These are phyloP conservation scores for Amanita thiersii DNA, from an alignment of 768 basidiomycete genomes.

Conservation along the genomic window DNA sequence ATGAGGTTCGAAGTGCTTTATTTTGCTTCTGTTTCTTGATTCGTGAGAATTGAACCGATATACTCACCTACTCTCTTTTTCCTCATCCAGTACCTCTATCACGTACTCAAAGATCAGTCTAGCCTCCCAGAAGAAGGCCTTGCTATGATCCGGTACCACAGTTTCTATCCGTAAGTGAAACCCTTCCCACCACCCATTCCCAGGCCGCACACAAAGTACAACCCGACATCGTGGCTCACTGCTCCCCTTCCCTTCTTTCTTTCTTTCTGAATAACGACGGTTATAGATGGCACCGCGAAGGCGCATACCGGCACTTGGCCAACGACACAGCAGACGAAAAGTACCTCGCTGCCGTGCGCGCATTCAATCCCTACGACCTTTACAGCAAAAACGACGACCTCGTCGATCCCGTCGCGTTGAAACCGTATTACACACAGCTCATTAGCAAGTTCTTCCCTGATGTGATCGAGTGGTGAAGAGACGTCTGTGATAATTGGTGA, in stretches of 20 bases:
- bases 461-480: constrained; percentile 50
- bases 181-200: too few relatives aligned
- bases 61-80: neutral
- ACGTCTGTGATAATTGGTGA: neutral
- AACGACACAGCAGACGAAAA: constrained; percentile 44
- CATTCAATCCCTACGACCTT: constrained; percentile 75
- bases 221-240: too few relatives aligned
- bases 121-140: constrained; percentile 58
- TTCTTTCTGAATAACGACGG: constrained; percentile 2
- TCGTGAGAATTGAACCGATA: neutral
- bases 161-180: constrained; percentile 63
- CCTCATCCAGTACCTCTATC: constrained; percentile 46
- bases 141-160: constrained; percentile 74
- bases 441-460: constrained; percentile 65
- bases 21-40: neutral
- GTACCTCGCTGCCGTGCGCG: constrained; percentile 51
- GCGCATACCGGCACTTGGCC: constrained; percentile 58
- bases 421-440: constrained; percentile 58
- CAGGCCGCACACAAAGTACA: too few relatives aligned
- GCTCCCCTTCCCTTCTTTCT: neutral
- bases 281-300: constrained; percentile 63
- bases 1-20: constrained; percentile 48
- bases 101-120: constrained; percentile 58
- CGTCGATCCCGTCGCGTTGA: constrained; percentile 38
- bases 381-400: constrained; percentile 65